Conservation (phyloP, 2,329 filamentous ascomycete species). For the Curvularia verruculosa region DNA sequence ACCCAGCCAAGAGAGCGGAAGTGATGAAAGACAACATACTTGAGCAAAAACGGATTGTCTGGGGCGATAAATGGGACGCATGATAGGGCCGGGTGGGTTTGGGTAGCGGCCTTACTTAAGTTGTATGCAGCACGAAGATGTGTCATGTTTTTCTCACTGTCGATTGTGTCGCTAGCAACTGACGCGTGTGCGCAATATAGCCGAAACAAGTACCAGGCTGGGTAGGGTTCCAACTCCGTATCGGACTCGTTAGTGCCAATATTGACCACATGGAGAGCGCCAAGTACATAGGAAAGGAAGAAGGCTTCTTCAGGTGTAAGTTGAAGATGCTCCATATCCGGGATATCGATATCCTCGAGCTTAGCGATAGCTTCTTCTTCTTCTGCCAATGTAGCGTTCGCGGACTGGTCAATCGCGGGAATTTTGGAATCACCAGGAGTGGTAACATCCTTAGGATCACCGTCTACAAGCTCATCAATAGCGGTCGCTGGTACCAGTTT, state of each 20-base stretch:
- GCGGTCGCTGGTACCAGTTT: slow-evolving; percentile 37
- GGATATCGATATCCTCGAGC: slow-evolving; percentile 22
- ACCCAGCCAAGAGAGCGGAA: slow-evolving; percentile 97
- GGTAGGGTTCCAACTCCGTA: slow-evolving; percentile 52
- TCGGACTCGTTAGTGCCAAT: slow-evolving; percentile 40
- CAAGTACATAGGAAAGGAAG: slow-evolving; percentile 83
- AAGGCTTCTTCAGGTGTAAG: slow-evolving; percentile 89
- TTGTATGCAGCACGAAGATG: slow-evolving; percentile 22
- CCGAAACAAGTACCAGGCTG: slow-evolving; percentile 38
- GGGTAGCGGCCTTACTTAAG: slow-evolving; percentile 17
- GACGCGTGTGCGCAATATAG: slow-evolving; percentile 73
- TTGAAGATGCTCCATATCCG: slow-evolving; percentile 81
- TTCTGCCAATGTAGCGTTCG: slow-evolving; percentile 13
- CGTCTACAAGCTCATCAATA: slow-evolving; percentile 40
- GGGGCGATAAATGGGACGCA: slow-evolving; percentile 59
- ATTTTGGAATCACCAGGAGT: slow-evolving; percentile 23
- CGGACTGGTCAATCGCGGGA: slow-evolving; percentile 20
- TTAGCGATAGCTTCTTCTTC: slow-evolving; percentile 9
- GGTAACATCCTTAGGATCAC: slow-evolving; percentile 29
- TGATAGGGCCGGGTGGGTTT: slow-evolving; percentile 13
- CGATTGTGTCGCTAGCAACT: slow-evolving; percentile 55
- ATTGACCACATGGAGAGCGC: slow-evolving; percentile 71
- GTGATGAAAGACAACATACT: slow-evolving; percentile 92
- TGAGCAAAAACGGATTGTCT: slow-evolving; percentile 83
- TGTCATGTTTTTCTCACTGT: slow-evolving; percentile 13